Base-by-base conservation (phyloP, 371 early-diverging fungal species). In the Fennellomyces sp. region DNA sequence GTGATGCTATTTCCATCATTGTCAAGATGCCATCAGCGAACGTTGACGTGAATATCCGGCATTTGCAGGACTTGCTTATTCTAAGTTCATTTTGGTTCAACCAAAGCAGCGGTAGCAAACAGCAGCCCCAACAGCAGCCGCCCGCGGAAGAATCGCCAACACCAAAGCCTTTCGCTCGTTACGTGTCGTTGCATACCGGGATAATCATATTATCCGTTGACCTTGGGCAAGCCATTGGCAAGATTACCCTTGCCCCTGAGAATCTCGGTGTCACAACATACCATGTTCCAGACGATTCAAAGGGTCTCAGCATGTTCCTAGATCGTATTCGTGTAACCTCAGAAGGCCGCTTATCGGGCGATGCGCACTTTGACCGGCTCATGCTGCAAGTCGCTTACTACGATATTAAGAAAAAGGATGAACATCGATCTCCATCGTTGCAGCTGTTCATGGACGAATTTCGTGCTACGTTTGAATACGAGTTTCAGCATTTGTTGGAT, bases 141-240 rank as follows among this genome's bases (percentile, higher is more conserved):
- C 49, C 19, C 30, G 12, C 42, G 10, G 31, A n/a, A 30, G 48
- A 19, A 41, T 19, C n/a, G 38, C 27, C 26, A 12, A 52, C 63
- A 6, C 58, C 65, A 31, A 50, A 52, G 15, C 80, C 80, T 0
- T 86, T 84, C 39, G 78, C 86, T 12, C 75, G 82, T 12, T 82
- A 82, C 65, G 53, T 84, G n/a, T 77, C 79, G 0, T 41, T 87
- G 7, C 66, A 76, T 2, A 54, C 88, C 7, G 73, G 80, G 21
- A 66, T 64, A 10, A 75, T 91, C 36, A 60, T 65, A 12, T 69
- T 91, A 17, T 81, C 83, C 1, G 85, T 83, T 0, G 91, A 94
- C 61, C 66, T 94, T 15, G 91, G 93, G 2, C 91, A 90, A 55
- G 87, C 88, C 6, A 87, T 94, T 31, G 94, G 93, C 15, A 87